Evolutionary conservation across 345 rosid genomes (phyloP).

Genomic region (Moringa oleifera): DNA sequence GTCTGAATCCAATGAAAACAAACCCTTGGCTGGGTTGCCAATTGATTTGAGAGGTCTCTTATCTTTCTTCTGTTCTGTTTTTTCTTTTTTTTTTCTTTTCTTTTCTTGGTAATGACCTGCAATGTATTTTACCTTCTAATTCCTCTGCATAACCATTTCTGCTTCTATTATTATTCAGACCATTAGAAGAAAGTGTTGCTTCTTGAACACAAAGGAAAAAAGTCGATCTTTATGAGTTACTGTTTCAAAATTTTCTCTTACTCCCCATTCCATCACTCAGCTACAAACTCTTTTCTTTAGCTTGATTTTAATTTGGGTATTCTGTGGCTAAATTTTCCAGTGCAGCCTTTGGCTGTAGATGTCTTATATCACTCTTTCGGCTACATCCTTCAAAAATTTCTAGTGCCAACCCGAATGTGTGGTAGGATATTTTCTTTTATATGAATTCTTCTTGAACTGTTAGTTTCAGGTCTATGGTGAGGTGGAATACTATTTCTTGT

Average conservation of each 20-base stretch:
- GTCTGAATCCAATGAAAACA: slow-evolving; percentile 49
- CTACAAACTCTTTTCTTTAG: too few species aligned
- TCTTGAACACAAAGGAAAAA: too few species aligned
- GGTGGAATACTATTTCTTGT: neutral
- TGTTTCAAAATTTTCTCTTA: too few species aligned
- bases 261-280: too few species aligned
- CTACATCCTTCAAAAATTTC: neutral
- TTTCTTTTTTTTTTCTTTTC: too few species aligned
- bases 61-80: slow-evolving; percentile 8
- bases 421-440: too few species aligned
- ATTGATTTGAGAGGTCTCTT: slow-evolving; percentile 74
- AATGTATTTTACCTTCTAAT: neutral
- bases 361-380: neutral
- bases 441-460: neutral
- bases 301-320: neutral
- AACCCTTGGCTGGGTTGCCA: slow-evolving; percentile 56
- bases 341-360: neutral
- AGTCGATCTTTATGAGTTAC: too few species aligned
- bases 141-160: neutral
- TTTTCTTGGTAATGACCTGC: too few species aligned
- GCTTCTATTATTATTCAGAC: neutral
- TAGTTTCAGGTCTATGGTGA: neutral
- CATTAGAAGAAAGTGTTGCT: neutral
- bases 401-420: too few species aligned
- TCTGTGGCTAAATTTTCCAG: neutral